Percentiles rank a stretch among this genome's conserved stretches.
Evolutionary conservation across 176 grass and related monocot species (phyloP).

Genomic region (Carex littledalei): DNA sequence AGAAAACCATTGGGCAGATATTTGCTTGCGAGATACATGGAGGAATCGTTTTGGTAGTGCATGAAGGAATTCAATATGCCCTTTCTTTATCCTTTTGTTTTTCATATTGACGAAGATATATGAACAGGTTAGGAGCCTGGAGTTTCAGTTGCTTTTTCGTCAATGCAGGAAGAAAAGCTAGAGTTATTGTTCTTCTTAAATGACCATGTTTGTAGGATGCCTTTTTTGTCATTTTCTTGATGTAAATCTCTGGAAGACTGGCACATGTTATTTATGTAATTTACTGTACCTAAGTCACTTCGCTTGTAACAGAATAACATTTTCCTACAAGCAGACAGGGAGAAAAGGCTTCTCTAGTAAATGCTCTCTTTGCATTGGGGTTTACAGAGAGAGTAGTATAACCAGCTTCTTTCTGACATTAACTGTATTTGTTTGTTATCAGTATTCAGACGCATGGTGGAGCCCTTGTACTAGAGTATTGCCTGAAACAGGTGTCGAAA

Average conservation of each 20-base stretch:
- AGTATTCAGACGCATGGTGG: background rate
- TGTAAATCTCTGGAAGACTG: background rate
- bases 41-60: background rate
- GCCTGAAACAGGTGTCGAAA: background rate
- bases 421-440: background rate
- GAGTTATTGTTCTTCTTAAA: background rate
- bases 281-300: background rate
- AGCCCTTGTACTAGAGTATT: background rate
- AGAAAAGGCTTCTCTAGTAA: background rate
- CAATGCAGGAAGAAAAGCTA: background rate
- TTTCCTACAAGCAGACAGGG: background rate
- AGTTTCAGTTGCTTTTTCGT: background rate
- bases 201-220: background rate
- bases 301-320: background rate
- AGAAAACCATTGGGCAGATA: background rate
- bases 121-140: background rate
- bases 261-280: background rate
- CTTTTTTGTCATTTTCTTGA: background rate
- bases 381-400: background rate
- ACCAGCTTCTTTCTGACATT: background rate
- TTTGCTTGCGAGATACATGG: background rate
- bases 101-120: background rate
- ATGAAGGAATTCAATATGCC: background rate
- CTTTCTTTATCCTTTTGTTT: background rate
- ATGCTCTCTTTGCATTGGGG: background rate